phyloP scores from a whole-genome alignment of 371 early-diverging fungal genomes.

The Rhizomucor pusillus region DNA sequence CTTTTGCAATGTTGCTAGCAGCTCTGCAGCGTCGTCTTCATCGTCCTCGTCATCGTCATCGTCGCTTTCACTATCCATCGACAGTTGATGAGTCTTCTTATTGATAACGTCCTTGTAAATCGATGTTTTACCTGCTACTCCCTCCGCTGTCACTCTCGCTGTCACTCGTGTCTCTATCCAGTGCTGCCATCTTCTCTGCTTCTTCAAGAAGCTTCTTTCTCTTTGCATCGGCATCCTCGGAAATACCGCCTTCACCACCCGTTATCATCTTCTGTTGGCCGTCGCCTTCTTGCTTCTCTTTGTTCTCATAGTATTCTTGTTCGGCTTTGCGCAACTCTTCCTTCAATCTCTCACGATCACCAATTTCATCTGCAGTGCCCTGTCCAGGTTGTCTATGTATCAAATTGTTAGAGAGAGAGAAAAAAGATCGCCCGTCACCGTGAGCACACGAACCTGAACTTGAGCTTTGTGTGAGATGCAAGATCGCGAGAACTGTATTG shows the following conservation, averaged over 20 bases:
- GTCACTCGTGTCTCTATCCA: conserved; percentile 69
- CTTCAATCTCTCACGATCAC: conserved; percentile 60
- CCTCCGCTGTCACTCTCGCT: conserved; percentile 52
- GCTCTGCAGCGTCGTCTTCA: conserved; percentile 92
- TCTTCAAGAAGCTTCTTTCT: conserved; percentile 32
- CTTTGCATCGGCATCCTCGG: conserved; percentile 31
- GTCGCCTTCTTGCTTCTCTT: conserved; percentile 25
- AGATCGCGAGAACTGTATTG: conserved; percentile 79
- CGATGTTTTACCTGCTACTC: conserved; percentile 2
- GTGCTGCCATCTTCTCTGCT: conserved; percentile 42
- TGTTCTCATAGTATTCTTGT: conserved; percentile 57
- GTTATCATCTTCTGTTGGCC: conserved; percentile 8
- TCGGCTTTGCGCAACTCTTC: conserved; percentile 70
- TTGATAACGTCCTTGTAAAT: neutral
- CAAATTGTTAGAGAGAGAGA: neutral
- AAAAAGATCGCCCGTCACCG: neutral
- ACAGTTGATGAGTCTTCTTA: neutral
- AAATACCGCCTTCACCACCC: conserved; percentile 8
- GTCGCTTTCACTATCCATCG: conserved; percentile 10
- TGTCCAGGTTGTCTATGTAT: conserved; percentile 74
- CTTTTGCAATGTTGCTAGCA: conserved; percentile 91
- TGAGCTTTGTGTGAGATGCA: conserved; percentile 86
- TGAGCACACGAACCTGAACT: conserved; percentile 58
- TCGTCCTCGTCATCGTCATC: conserved; percentile 70
- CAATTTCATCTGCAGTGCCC: conserved; percentile 68